Base-by-base conservation (phyloP, 140 eudicot genomes). In the Cichorium intybus region DNA sequence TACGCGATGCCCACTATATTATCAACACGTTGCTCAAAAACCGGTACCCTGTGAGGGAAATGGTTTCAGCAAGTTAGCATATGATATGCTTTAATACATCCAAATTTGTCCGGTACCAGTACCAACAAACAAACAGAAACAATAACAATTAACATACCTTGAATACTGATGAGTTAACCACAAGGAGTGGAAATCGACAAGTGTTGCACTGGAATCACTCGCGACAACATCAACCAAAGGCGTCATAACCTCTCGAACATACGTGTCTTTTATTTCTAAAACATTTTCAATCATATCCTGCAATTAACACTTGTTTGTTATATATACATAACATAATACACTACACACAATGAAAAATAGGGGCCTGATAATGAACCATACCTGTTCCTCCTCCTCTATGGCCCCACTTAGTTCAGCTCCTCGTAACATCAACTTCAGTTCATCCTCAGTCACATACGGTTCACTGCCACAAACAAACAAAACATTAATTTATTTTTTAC, bases 251-350 rank as follows among this genome's bases (percentile, higher is more conserved):
- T 92, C 98, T 43, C 96, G 78, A 65, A 92, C 98, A 37, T 88
- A 89, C 2, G 98, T 92, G 78, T 92, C 98, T 88, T 92, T 92
- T 45, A 92, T 87, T 80, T 92, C 98, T 72, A 92, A 71, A 72
- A 92, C 98, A 68, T 92, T 92, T 73, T 92, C 98, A 74, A 92
- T 92, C 98, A 92, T 92, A 79, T 92, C 96, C 98, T 92, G 89
- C 54, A 55, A 69, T 15, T 15, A 68, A 70, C 52, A 79, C 51
- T 28, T 45, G 52, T n/a, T n/a, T n/a, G n/a, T n/a, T n/a, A n/a
- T n/a, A n/a, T n/a, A n/a, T 11, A 10, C 46, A 39, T 1, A 39
- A 4, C n/a, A n/a, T n/a, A n/a, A n/a, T n/a, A n/a, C n/a, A n/a
- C n/a, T n/a, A n/a, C n/a, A n/a, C n/a, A n/a, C n/a, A n/a, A n/a